Evolutionary conservation across 2,329 filamentous ascomycete genomes (phyloP).

Genomic region (Chaetomium sp.): DNA sequence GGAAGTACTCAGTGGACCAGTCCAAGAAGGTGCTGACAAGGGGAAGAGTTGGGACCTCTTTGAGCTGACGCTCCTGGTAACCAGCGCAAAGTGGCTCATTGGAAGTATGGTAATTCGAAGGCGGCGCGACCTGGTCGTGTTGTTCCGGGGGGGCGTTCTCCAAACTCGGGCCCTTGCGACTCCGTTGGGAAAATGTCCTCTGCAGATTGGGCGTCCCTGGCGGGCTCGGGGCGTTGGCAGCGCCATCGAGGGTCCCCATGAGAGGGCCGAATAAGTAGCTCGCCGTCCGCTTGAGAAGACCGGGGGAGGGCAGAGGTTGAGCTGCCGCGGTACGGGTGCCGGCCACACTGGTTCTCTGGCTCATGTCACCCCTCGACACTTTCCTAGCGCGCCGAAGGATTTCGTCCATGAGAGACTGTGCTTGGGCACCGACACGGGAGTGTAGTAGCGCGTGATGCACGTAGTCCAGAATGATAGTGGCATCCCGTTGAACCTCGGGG

Average conservation of each 20-base stretch:
- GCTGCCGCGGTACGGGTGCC: slow-evolving; percentile 31
- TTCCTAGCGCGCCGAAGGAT: slow-evolving; percentile 48
- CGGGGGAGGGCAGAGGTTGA: slow-evolving; percentile 48
- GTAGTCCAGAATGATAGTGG: slow-evolving; percentile 77
- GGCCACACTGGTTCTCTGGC: slow-evolving; percentile 38
- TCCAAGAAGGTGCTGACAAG: slow-evolving; percentile 79
- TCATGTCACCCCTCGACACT: slow-evolving; percentile 38
- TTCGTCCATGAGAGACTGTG: slow-evolving; percentile 68
- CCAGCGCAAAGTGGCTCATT: slow-evolving; percentile 73
- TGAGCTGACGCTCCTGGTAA: slow-evolving; percentile 57
- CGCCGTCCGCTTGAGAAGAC: slow-evolving; percentile 56
- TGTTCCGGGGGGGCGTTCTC: slow-evolving; percentile 61
- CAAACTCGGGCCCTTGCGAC: slow-evolving; percentile 37
- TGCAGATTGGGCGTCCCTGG: slow-evolving; percentile 29
- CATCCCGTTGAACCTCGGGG: slow-evolving; percentile 83
- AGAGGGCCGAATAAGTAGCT: slow-evolving; percentile 57
- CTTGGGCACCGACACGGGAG: slow-evolving; percentile 65
- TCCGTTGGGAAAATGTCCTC: slow-evolving; percentile 34
- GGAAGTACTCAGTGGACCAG: slow-evolving; percentile 97
- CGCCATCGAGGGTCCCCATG: slow-evolving; percentile 41
- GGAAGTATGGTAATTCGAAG: slow-evolving; percentile 68
- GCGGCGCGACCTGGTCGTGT: slow-evolving; percentile 58
- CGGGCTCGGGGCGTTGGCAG: slow-evolving; percentile 28
- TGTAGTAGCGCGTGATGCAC: slow-evolving; percentile 71
- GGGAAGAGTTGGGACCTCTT: slow-evolving; percentile 59